Evolutionary conservation across 2,329 filamentous ascomycete genomes (phyloP).

Genomic region (Calonectria pseudoturangicola): DNA sequence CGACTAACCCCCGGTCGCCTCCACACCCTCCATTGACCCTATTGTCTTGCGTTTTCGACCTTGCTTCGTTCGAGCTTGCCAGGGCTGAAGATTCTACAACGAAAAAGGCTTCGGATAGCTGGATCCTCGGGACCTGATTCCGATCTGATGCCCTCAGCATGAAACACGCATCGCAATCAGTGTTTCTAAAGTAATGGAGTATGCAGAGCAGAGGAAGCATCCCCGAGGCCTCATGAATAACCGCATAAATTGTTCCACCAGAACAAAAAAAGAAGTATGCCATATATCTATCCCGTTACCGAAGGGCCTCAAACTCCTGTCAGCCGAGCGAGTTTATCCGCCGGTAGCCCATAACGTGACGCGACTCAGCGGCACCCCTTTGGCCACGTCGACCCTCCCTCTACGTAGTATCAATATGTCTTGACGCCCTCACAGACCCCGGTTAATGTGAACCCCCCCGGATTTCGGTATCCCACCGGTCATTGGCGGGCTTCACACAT

Average conservation of each 20-base stretch:
- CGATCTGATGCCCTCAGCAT: neutral
- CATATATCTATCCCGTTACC: neutral
- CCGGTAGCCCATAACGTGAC: constrained; percentile 34
- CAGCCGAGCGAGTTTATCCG: constrained; percentile 38
- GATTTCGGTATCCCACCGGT: constrained; percentile 31
- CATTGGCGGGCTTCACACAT: constrained; percentile 34
- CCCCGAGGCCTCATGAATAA: neutral
- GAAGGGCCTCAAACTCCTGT: constrained; percentile 26
- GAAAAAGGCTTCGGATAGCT: constrained; percentile 1
- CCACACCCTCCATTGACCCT: constrained; percentile 38
- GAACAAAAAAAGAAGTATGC: neutral
- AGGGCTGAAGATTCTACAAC: constrained; percentile 18
- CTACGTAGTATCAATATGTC: constrained; percentile 27
- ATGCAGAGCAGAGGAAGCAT: neutral
- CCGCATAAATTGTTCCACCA: neutral
- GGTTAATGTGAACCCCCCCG: constrained; percentile 35
- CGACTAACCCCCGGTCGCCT: constrained; percentile 36
- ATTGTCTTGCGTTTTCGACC: constrained; percentile 25
- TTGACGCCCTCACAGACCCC: constrained; percentile 25
- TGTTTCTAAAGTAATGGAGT: neutral
- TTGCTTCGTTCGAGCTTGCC: constrained; percentile 33
- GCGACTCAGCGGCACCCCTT: constrained; percentile 30
- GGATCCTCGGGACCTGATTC: constrained; percentile 8
- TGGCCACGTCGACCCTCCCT: constrained; percentile 39
- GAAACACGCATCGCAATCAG: neutral